Percentiles rank a stretch among this genome's conserved stretches.
These are phyloP conservation scores for Chrysosphaeria jannelii DNA, from an alignment of 2,329 filamentous ascomycete genomes.

Conservation along the genomic window DNA sequence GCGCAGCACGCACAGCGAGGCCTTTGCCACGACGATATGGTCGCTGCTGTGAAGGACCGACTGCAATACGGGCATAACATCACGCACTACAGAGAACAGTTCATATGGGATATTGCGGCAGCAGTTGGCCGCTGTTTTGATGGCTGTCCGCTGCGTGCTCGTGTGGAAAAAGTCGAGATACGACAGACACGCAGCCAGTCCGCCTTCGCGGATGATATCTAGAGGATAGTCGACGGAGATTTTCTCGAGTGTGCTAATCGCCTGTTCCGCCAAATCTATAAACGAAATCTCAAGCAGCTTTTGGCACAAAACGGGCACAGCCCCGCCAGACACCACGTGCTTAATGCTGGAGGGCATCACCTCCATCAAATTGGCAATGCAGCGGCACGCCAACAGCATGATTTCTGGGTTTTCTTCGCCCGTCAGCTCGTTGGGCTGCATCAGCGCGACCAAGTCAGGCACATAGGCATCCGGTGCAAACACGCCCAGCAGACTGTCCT, in stretches of 20 bases:
- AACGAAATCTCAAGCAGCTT: slow-evolving; percentile 90
- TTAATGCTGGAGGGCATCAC: slow-evolving; percentile 74
- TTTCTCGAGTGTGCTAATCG: slow-evolving; percentile 85
- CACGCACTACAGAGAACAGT: slow-evolving; percentile 66
- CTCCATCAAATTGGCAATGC: slow-evolving; percentile 92
- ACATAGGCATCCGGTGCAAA: slow-evolving; percentile 88
- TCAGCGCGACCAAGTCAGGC: slow-evolving; percentile 71
- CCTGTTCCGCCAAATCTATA: slow-evolving; percentile 92
- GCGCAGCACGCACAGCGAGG: slow-evolving; percentile 75
- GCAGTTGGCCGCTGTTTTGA: slow-evolving; percentile 92
- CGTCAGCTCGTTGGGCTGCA: slow-evolving; percentile 62
- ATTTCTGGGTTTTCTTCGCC: slow-evolving; percentile 84
- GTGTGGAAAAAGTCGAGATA: slow-evolving; percentile 96
- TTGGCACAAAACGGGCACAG: slow-evolving; percentile 77
- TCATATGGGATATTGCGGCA: slow-evolving; percentile 90
- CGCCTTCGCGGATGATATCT: slow-evolving; percentile 84
- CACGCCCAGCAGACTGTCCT: slow-evolving; percentile 83
- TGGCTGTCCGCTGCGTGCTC: slow-evolving; percentile 82
- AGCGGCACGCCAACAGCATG: slow-evolving; percentile 88
- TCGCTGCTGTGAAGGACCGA: slow-evolving; percentile 79
- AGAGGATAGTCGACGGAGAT: slow-evolving; percentile 90
- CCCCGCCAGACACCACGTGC: slow-evolving; percentile 91
- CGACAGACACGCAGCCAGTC: slow-evolving; percentile 77
- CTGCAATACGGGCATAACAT: slow-evolving; percentile 88
- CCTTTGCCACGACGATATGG: slow-evolving; percentile 89